Evolutionary conservation across 495 filamentous ascomycete species (phyloP), one percentile per base, ranked within the genome.

Genomic region (Hypoxylon fragiforme): DNA sequence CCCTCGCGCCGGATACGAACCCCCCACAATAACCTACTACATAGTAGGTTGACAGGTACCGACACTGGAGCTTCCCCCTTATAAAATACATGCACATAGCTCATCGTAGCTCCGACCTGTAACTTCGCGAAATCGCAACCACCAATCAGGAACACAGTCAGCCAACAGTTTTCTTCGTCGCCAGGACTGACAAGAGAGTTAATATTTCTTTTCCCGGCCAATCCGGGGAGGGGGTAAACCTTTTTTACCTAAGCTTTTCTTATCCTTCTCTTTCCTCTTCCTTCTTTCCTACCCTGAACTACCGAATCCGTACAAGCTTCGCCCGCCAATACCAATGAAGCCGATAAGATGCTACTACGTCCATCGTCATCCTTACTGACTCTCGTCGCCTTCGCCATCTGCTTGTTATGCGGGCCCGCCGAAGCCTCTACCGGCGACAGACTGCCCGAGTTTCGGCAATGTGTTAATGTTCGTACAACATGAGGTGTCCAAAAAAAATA

Each of bases 361-460:
- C 31, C 12, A 34, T n/a, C 53, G 38, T 48, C 44, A 28, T 49
- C 41, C 20, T 32, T 56, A 41, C 46, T 54, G 50, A 45, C 43
- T 9, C 15, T 51, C 55, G 26, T 44, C 36, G 30, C 42, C 22
- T 39, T 51, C 32, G 47, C 9, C 43, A 18, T 47, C 40, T 65
- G 61, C 54, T 42, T 57, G 48, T 48, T 65, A 37, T 57, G 60
- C 36, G 34, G 36, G 30, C 69, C 74, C 28, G 82, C 76, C 5
- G 70, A 72, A 22, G 94, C 91, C 19, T 96, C 91, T 13, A 61
- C 85, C 38, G 94, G 94, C 48, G 94, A 98, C 70, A 81, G 85
- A 40, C 77, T 97, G 36, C 90, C 90, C 9, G 92, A 96, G 60
- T 98, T 98, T 70, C 80, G 76, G 63, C 80, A 90, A 72, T 98